phyloP scores from a whole-genome alignment of 768 basidiomycete genomes.

The Dacryopinax spathularia region DNA sequence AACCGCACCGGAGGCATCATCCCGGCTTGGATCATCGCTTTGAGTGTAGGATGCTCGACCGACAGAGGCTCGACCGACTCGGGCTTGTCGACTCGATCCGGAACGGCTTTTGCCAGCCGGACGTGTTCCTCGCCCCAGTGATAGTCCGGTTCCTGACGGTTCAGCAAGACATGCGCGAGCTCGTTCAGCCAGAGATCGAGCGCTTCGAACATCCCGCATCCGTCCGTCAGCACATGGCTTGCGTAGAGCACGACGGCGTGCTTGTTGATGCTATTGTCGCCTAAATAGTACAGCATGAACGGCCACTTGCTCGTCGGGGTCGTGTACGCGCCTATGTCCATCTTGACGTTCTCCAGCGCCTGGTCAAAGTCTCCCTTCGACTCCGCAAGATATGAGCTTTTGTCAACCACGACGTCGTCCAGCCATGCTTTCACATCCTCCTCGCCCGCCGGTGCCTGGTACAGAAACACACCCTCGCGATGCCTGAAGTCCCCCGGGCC shows the following conservation, averaged over 20 bases:
- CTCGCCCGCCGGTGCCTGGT: neutral
- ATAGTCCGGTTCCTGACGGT: neutral
- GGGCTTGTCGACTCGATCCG: neutral
- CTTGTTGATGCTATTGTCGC: neutral
- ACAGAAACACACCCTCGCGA: neutral
- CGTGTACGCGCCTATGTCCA: neutral
- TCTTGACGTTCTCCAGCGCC: neutral
- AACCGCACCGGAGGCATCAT: neutral
- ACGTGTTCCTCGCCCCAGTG: neutral
- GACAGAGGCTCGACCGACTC: too few species aligned
- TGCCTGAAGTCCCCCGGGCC: neutral
- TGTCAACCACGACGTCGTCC: neutral
- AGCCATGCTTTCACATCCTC: neutral
- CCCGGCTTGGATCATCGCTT: neutral
- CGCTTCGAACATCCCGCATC: neutral
- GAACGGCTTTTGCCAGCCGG: neutral
- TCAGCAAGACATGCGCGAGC: neutral
- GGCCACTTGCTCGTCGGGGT: neutral
- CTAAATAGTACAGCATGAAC: neutral
- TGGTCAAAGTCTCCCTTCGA: neutral
- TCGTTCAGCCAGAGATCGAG: slow-evolving; percentile 1
- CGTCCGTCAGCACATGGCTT: neutral
- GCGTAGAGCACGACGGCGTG: neutral
- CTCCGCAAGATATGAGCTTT: neutral
- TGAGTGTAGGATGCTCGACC: neutral